phyloP scores from a whole-genome alignment of 176 grass and related monocot genomes.

The Eragrostis nindensis region DNA sequence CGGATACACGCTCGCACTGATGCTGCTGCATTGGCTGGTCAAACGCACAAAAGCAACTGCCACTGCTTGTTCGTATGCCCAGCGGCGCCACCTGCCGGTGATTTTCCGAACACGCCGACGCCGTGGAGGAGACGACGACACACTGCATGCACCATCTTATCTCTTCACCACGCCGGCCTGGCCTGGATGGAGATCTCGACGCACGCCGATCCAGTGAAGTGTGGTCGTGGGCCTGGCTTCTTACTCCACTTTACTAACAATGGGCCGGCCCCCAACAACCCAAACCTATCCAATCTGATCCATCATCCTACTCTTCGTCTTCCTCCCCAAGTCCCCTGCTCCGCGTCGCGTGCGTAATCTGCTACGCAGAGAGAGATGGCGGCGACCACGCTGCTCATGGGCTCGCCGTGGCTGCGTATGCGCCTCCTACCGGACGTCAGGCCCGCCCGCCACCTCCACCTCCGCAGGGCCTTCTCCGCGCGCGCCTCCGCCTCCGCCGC shows the following conservation, averaged over 20 bases:
- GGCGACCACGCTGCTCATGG: constrained; percentile 45
- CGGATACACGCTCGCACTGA: too few species aligned
- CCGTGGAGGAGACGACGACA: too few species aligned
- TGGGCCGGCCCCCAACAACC: background rate
- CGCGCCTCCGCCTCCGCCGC: constrained; percentile 36
- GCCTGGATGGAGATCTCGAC: too few species aligned
- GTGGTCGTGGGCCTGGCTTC: background rate
- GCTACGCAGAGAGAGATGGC: constrained; percentile 20
- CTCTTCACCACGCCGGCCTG: too few species aligned
- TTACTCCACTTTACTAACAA: too few species aligned
- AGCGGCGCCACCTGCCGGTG: too few species aligned
- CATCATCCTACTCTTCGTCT: background rate
- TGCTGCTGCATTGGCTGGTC: too few species aligned
- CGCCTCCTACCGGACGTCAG: constrained; percentile 50
- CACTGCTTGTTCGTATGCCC: too few species aligned
- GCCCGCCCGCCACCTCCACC: constrained; percentile 23
- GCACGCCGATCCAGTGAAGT: too few species aligned
- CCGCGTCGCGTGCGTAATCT: background rate
- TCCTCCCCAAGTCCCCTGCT: background rate
- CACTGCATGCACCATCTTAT: too few species aligned
- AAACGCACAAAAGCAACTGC: too few species aligned
- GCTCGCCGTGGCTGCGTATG: constrained; percentile 61
- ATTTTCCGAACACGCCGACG: too few species aligned
- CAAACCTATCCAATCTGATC: background rate
- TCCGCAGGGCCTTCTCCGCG: constrained; percentile 49